phyloP scores from a whole-genome alignment of 2,329 filamentous ascomycete species.

The Ophiostoma sp. region DNA sequence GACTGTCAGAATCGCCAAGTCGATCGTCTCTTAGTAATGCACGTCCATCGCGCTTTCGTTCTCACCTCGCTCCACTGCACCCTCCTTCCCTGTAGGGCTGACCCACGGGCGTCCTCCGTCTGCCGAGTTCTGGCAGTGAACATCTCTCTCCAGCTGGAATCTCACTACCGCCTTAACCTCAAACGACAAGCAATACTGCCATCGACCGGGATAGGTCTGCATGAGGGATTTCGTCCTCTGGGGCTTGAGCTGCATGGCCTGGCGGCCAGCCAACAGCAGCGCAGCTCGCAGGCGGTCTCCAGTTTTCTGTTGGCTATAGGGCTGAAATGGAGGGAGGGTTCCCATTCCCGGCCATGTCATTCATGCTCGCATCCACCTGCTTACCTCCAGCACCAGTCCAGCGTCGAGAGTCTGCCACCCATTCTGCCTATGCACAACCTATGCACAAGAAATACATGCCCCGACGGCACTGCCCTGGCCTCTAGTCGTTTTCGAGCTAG shows the following conservation, averaged over 20 bases:
- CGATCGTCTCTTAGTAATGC: not conserved
- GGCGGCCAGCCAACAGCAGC: not conserved
- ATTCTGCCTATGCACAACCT: slow-evolving; percentile 1
- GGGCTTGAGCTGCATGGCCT: not conserved
- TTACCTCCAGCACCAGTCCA: not conserved
- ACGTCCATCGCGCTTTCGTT: not conserved
- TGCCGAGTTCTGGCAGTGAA: not conserved
- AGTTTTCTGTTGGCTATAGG: slow-evolving; percentile 26
- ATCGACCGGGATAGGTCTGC: not conserved
- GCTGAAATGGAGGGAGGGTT: slow-evolving; percentile 29
- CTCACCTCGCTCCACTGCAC: not conserved
- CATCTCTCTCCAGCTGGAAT: too few relatives aligned
- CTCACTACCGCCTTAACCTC: too few relatives aligned
- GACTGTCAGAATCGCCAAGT: not conserved
- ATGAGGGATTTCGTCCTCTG: not conserved
- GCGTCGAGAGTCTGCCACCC: not conserved
- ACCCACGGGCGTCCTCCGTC: slow-evolving; percentile 3
- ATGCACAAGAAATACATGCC: too few relatives aligned
- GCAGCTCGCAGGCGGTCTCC: not conserved
- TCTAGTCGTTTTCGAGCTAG: too few relatives aligned
- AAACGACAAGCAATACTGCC: too few relatives aligned
- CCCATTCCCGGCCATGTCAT: not conserved
- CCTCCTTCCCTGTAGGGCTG: slow-evolving; percentile 18
- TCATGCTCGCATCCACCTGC: not conserved
- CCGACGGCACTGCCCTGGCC: too few relatives aligned